Evolutionary conservation across 441 rosid species (phyloP).

Genomic region (Raphanus hybrid): DNA sequence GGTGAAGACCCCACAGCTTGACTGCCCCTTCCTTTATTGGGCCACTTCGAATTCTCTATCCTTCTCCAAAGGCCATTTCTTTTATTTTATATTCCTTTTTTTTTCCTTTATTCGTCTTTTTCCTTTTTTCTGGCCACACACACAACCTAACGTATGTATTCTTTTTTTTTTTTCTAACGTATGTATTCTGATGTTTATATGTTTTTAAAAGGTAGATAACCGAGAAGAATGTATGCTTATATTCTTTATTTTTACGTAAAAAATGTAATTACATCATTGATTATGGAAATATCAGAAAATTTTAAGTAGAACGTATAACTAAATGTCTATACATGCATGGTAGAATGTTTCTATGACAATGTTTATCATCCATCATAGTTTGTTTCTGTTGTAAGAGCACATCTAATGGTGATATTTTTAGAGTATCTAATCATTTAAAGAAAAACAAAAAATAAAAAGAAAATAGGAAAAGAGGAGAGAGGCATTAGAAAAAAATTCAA

Average conservation of each 20-base stretch:
- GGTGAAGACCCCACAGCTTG: conserved; percentile 40
- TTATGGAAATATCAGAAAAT: no score
- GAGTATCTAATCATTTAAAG: no score
- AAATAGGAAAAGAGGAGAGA: no score
- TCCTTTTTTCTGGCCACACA: conserved; percentile 14
- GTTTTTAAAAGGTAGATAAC: not conserved
- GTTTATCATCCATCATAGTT: not conserved
- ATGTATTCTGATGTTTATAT: not conserved
- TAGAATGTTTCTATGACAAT: not conserved
- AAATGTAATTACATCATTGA: no score
- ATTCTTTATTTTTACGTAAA: no score
- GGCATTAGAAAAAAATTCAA: no score
- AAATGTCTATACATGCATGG: not conserved
- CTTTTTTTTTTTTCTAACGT: conserved; percentile 19
- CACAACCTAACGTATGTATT: not conserved
- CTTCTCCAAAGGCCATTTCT: conserved; percentile 39
- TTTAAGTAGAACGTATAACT: not conserved
- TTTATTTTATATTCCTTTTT: conserved; percentile 1
- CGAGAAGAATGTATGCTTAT: no score
- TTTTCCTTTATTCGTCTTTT: conserved; percentile 15
- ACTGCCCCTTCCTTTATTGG: conserved; percentile 37
- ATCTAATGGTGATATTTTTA: no score
- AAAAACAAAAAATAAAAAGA: no score
- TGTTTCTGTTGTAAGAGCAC: not conserved
- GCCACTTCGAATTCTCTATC: conserved; percentile 36